Conservation (phyloP, 2,329 filamentous ascomycete species). For the Trichoderma citrinoviride region DNA sequence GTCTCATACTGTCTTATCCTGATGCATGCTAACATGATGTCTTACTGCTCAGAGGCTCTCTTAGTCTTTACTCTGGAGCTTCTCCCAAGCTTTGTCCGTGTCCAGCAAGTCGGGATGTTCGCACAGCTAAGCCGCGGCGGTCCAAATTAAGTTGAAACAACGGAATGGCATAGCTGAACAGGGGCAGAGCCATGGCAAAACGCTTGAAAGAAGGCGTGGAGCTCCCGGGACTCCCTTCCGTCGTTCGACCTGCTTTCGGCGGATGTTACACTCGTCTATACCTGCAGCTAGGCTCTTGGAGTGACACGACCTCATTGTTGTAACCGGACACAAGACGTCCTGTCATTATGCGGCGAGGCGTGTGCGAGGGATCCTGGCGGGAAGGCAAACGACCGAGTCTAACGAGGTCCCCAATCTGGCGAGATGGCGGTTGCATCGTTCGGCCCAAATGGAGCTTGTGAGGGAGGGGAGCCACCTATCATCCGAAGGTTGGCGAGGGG, state of each 20-base stretch:
- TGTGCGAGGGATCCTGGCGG: slow-evolving; percentile 10
- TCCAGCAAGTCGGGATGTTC: not conserved
- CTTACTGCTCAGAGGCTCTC: slow-evolving; percentile 4
- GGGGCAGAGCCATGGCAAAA: not conserved
- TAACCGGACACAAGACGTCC: slow-evolving; percentile 10
- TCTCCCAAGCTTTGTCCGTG: not conserved
- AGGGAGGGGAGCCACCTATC: not conserved
- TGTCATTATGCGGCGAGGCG: slow-evolving; percentile 23
- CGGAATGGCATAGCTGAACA: slow-evolving; percentile 12
- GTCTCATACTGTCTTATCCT: slow-evolving; percentile 19
- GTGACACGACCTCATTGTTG: slow-evolving; percentile 6
- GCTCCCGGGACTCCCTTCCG: not conserved
- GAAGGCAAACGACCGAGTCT: slow-evolving; percentile 17
- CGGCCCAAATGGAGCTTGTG: not conserved
- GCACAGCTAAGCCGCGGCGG: not conserved
- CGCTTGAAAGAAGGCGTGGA: not conserved
- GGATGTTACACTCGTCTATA: slow-evolving; percentile 20
- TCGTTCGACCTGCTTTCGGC: not conserved
- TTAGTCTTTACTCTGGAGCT: not conserved
- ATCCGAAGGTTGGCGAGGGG: not conserved
- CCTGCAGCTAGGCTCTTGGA: slow-evolving; percentile 23
- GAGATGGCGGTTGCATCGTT: slow-evolving; percentile 5
- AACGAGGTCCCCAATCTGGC: slow-evolving; percentile 1
- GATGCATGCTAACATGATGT: slow-evolving; percentile 10
- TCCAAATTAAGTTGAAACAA: slow-evolving; percentile 22